These are phyloP conservation scores for Heliamphora exappendiculata DNA, from an alignment of 148 eudicot genomes.

Conservation along the genomic window DNA sequence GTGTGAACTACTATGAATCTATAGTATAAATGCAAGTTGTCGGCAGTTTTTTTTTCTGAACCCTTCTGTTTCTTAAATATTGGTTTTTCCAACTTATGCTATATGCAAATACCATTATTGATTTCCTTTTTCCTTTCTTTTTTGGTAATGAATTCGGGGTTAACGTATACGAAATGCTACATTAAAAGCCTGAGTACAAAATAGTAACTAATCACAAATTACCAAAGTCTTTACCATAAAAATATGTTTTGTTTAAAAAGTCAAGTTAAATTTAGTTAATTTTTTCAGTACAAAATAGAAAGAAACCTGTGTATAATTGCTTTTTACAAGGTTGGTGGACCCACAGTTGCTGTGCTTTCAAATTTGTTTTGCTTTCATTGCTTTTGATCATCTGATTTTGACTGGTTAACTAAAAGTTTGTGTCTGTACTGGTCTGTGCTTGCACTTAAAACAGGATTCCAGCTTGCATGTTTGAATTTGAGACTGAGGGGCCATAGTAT, in stretches of 20 bases:
- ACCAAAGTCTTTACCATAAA: too few species aligned
- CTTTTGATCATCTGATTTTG: background rate
- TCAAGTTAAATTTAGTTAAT: too few species aligned
- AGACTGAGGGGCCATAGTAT: too few species aligned
- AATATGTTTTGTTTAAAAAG: too few species aligned
- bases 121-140: background rate
- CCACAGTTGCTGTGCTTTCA: background rate
- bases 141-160: background rate
- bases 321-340: constrained; percentile 14
- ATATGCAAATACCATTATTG: background rate
- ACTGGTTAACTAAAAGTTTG: background rate
- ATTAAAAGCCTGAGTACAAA: too few species aligned
- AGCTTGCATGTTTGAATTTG: background rate
- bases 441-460: background rate
- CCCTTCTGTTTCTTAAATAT: background rate
- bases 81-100: background rate
- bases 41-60: background rate
- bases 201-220: too few species aligned
- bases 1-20: too few species aligned
- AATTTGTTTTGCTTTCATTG: background rate
- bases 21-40: background rate
- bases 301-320: background rate
- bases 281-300: too few species aligned
- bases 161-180: background rate
- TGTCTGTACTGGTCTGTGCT: background rate